A percentile compares a stretch with the other conserved stretches of the same genome.
Conservation (phyloP, 768 basidiomycete genomes). For the Rhizopogon sp. region DNA sequence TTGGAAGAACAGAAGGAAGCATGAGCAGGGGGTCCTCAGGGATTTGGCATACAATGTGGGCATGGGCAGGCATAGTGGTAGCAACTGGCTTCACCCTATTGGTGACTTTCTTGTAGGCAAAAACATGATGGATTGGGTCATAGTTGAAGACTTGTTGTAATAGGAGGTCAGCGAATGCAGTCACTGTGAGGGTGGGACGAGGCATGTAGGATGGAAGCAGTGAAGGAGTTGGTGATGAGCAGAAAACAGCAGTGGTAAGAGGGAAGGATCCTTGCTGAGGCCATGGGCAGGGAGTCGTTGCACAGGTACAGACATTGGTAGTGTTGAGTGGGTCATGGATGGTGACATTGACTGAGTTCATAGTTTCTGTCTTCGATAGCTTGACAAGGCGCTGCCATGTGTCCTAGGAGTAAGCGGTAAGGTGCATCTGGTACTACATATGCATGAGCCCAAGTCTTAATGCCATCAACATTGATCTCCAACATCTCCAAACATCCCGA, state of each 20-base stretch:
- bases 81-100: constrained; percentile 28
- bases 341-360: background rate
- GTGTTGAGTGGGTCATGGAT: constrained; percentile 2
- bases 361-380: constrained; percentile 7
- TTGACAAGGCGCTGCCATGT: constrained; percentile 17
- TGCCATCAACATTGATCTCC: constrained; percentile 8
- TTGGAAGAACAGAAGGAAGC: constrained; percentile 9
- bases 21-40: constrained; percentile 29
- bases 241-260: background rate
- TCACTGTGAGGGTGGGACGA: background rate
- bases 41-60: constrained; percentile 22
- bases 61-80: constrained; percentile 24
- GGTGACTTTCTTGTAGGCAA: constrained; percentile 30
- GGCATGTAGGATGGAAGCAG: background rate
- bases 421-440: constrained; percentile 15
- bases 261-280: background rate
- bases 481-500: constrained; percentile 4
- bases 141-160: background rate
- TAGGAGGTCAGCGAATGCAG: background rate
- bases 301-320: background rate
- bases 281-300: background rate
- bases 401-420: constrained; percentile 12
- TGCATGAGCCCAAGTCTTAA: constrained; percentile 19
- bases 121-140: background rate
- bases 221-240: too few species aligned